Conservation (phyloP, 768 basidiomycete genomes). For the Xerocomellus dryophilus region DNA sequence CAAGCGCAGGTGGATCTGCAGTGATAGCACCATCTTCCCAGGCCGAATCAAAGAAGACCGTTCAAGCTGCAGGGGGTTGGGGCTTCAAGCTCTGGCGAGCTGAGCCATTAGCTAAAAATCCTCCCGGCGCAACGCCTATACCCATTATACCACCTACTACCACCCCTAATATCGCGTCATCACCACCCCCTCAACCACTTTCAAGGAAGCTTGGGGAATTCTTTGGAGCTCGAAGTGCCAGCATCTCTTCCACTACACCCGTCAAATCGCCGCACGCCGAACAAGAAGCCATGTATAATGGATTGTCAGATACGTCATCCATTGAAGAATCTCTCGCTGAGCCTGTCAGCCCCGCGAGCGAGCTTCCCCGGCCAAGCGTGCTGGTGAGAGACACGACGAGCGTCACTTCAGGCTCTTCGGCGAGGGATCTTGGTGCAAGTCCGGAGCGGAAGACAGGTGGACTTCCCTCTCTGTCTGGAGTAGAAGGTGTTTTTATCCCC, state of each 20-base stretch:
- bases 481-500: constrained; percentile 23
- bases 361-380: constrained; percentile 25
- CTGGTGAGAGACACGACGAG: constrained; percentile 31
- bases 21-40: constrained; percentile 20
- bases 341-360: constrained; percentile 33
- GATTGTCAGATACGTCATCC: constrained; percentile 35
- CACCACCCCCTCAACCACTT: constrained; percentile 43
- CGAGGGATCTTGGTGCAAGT: constrained; percentile 26
- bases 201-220: constrained; percentile 68
- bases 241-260: constrained; percentile 45
- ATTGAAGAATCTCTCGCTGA: constrained; percentile 36
- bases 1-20: constrained; percentile 16
- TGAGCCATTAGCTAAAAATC: constrained; percentile 32
- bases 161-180: constrained; percentile 21
- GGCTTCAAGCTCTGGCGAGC: constrained; percentile 70
- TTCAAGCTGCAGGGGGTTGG: constrained; percentile 46
- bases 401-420: constrained; percentile 25
- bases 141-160: constrained; percentile 22
- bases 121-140: constrained; percentile 28
- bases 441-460: constrained; percentile 25
- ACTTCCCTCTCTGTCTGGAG: constrained; percentile 11
- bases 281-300: constrained; percentile 25
- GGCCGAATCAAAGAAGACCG: constrained; percentile 33
- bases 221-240: constrained; percentile 53
- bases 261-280: constrained; percentile 24